Base-by-base conservation (phyloP, 331 rosid genomes). In the Spiraea crenata region DNA sequence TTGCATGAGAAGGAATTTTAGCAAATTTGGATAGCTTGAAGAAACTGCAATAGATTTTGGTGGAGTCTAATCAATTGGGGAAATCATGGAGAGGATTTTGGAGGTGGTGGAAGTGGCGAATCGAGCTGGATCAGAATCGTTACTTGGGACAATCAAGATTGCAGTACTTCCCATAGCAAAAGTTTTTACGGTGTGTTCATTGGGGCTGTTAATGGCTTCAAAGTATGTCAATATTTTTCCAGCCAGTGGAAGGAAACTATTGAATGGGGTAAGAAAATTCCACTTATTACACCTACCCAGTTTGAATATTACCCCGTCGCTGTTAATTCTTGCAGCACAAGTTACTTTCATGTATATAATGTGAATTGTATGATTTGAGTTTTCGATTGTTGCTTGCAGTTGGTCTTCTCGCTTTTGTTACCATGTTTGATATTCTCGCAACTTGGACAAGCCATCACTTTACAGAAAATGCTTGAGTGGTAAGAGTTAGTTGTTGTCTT, bases 131-230 rank as follows among this genome's bases (percentile, higher is more conserved):
- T 90, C 96, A 52, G 65, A 86, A 72, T 95, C 98, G 1, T 5
- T 95, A 74, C n/a, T 91, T 16, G 87, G 74, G 1, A 79, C 92
- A 0, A 91, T 95, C 69, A 91, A 84, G 76, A 88, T 95, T 41
- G 99, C 99, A 2, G 98, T 95, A 5, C 63, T 91, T 50, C 98
- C 99, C 0, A 91, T 95, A 49, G 93, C 97, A 14, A 95, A 95
- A 80, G 98, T 95, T 9, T 88, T 91, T 80, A 88, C 96, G 8
- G 77, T 91, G 69, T 95, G 99, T 69, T 80, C 84, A 45, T 80
- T 95, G 90, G 99, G 99, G 4, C 85, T 91, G 70, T 90, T 95
- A 3, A 91, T 95, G 99, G 99, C 99, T 72, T 89, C 99, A 65
- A 95, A 89, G 85, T 88, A 80, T 80, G 89, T 91, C 34, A 82